These are phyloP conservation scores for Tulasnella sp. DNA, from an alignment of 768 basidiomycete species.

Conservation along the genomic window DNA sequence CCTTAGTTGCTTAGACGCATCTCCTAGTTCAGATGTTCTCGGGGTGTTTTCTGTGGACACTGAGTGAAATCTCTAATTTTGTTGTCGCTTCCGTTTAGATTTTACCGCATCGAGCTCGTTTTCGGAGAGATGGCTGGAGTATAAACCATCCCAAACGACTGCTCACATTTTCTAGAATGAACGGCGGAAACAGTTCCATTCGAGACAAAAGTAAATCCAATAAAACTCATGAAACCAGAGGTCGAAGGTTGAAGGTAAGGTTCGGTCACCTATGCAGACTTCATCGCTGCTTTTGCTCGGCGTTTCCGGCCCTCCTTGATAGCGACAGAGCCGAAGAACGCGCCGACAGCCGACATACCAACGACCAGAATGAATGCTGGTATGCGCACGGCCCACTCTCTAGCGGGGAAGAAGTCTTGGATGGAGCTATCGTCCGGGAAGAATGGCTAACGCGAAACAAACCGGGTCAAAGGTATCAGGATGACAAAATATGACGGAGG, in stretches of 20 bases:
- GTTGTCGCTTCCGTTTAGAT: too few relatives aligned
- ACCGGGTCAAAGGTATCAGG: constrained; percentile 12
- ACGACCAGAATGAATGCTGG: constrained; percentile 73
- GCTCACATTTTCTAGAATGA: too few relatives aligned
- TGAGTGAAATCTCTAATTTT: too few relatives aligned
- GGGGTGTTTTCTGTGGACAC: too few relatives aligned
- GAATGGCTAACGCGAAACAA: constrained; percentile 53
- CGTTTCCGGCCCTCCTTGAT: constrained; percentile 62
- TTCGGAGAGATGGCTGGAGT: neutral
- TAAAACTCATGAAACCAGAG: neutral
- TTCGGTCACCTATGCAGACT: constrained; percentile 11
- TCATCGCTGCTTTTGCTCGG: constrained; percentile 46
- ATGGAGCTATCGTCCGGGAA: constrained; percentile 62
- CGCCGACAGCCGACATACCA: constrained; percentile 68
- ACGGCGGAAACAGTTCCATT: too few relatives aligned
- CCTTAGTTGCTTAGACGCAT: too few relatives aligned
- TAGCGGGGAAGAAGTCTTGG: constrained; percentile 67
- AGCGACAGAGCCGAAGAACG: constrained; percentile 68
- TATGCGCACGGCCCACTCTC: constrained; percentile 87
- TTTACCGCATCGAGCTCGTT: too few relatives aligned
- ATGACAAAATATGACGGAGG: neutral
- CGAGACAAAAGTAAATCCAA: neutral
- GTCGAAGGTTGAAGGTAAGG: neutral
- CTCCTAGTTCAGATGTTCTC: too few relatives aligned
- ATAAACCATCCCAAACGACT: neutral